phyloP scores from a whole-genome alignment of 2,329 filamentous ascomycete species.

The Trichoderma koningiopsis region DNA sequence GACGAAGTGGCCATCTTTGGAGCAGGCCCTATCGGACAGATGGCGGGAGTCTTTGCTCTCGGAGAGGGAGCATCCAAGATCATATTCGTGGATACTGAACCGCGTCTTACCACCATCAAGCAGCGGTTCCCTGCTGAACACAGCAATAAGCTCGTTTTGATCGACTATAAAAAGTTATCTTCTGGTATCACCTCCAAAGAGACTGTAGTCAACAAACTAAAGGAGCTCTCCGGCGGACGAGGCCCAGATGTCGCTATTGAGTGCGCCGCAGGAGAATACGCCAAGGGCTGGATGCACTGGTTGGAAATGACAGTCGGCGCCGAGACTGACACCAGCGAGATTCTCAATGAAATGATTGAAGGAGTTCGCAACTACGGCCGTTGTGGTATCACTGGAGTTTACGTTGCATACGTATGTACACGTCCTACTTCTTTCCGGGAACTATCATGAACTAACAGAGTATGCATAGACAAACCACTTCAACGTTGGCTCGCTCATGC shows the following conservation, averaged over 20 bases:
- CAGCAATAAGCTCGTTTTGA: constrained; percentile 59
- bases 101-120: constrained; percentile 69
- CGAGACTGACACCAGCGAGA: constrained; percentile 84
- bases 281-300: constrained; percentile 63
- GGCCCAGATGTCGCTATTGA: constrained; percentile 77
- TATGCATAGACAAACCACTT: constrained; percentile 35
- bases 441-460: background rate
- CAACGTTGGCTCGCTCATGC: constrained; percentile 70
- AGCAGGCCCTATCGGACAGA: constrained; percentile 85
- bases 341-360: constrained; percentile 78
- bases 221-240: constrained; percentile 70
- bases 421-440: background rate
- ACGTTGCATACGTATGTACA: constrained; percentile 59
- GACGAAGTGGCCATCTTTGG: constrained; percentile 83
- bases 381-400: constrained; percentile 74
- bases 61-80: constrained; percentile 73
- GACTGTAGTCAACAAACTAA: constrained; percentile 71
- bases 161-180: constrained; percentile 67
- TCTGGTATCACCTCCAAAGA: constrained; percentile 58
- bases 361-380: constrained; percentile 72
- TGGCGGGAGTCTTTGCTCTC: constrained; percentile 75
- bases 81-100: constrained; percentile 70
- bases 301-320: constrained; percentile 62
- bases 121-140: constrained; percentile 56
- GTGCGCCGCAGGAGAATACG: constrained; percentile 62